Evolutionary conservation across 2,329 filamentous ascomycete genomes (phyloP).

Genomic region (Cercospora citrullina): DNA sequence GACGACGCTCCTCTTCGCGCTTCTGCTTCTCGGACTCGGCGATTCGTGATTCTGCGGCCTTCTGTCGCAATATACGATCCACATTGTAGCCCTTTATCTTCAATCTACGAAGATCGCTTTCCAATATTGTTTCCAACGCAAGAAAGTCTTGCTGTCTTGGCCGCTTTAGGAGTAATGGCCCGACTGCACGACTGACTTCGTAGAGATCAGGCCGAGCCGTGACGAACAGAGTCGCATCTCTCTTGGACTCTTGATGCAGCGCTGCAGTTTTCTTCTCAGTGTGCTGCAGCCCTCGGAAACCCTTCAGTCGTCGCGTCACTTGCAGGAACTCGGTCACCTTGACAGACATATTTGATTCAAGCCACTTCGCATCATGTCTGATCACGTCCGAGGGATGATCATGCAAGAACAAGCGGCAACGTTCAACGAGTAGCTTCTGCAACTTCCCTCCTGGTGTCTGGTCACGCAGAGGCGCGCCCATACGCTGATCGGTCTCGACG

Average conservation of each 20-base stretch:
- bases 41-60: constrained; percentile 82
- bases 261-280: constrained; percentile 75
- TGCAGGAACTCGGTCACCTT: constrained; percentile 76
- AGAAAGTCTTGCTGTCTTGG: constrained; percentile 87
- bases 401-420: constrained; percentile 85
- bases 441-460: constrained; percentile 69
- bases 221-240: constrained; percentile 71
- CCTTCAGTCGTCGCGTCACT: constrained; percentile 72
- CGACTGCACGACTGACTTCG: constrained; percentile 85
- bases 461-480: constrained; percentile 66
- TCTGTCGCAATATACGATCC: constrained; percentile 84
- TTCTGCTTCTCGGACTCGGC: constrained; percentile 78
- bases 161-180: constrained; percentile 73
- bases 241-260: constrained; percentile 55
- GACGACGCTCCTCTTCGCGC: constrained; percentile 59
- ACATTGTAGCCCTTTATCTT: constrained; percentile 93
- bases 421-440: constrained; percentile 79
- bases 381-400: constrained; percentile 77
- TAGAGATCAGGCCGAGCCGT: constrained; percentile 79
- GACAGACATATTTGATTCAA: constrained; percentile 80
- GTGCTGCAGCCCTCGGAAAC: constrained; percentile 63
- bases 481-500: constrained; percentile 73
- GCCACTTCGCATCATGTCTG: constrained; percentile 83
- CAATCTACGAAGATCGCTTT: constrained; percentile 77
- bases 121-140: constrained; percentile 87